phyloP scores from a whole-genome alignment of 140 eudicot species.

The Stevia rebaudiana region DNA sequence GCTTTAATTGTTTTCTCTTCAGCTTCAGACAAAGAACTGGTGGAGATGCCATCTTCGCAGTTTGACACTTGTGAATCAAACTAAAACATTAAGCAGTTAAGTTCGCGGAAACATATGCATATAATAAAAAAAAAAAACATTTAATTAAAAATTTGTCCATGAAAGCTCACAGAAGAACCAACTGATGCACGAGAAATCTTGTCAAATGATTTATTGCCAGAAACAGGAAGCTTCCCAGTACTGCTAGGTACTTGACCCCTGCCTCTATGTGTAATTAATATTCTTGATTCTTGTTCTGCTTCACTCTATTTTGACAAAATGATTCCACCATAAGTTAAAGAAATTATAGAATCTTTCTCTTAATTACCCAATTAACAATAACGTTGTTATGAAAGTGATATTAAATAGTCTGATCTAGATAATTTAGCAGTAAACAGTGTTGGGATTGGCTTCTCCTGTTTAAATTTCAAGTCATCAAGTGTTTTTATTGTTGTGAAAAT shows the following conservation, averaged over 20 bases:
- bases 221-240: slow-evolving; percentile 19
- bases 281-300: slow-evolving; percentile 34
- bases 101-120: background rate
- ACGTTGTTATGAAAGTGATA: background rate
- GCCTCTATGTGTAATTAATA: slow-evolving; percentile 11
- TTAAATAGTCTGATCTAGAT: background rate
- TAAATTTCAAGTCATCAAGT: background rate
- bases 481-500: background rate
- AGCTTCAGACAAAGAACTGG: slow-evolving; percentile 67
- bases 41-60: slow-evolving; percentile 61
- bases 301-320: slow-evolving; percentile 38
- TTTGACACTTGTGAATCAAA: slow-evolving; percentile 42
- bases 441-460: no score
- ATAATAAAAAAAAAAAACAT: background rate
- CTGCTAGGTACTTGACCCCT: slow-evolving; percentile 25
- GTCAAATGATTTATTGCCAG: slow-evolving; percentile 18
- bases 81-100: slow-evolving; percentile 25
- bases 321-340: background rate
- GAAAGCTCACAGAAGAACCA: slow-evolving; percentile 51
- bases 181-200: slow-evolving; percentile 41
- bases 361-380: background rate
- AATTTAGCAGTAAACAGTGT: background rate
- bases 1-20: slow-evolving; percentile 79
- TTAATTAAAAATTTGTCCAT: background rate
- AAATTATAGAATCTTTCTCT: background rate